Evolutionary conservation across 495 filamentous ascomycete species (phyloP), one percentile per base, ranked within the genome.

Genomic region (Penicillium silybi): DNA sequence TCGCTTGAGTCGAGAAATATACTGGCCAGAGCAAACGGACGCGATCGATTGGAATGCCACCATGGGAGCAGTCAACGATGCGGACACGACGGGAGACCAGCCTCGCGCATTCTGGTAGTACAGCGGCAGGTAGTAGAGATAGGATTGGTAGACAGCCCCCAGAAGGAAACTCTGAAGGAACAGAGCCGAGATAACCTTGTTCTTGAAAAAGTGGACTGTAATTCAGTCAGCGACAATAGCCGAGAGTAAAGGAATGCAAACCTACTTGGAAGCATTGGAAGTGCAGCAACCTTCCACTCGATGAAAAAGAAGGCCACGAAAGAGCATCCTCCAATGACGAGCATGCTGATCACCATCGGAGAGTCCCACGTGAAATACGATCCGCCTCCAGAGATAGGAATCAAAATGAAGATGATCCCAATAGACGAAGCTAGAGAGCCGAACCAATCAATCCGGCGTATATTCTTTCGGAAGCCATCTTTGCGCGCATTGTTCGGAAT

Each of bases 351-450:
- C 3, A 85, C 76, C 69, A 85, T 72, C 0, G 80, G 67, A 2
- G 81, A 84, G 44, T 77, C 57, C 83, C 82, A 86, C 5, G 71
- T 59, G 51, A 84, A 85, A 48, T 79, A 80, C 4, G 76, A 77
- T 0, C 84, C 83, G 20, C 80, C 82, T 4, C 81, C 83, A 11
- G 81, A 85, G 25, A 86, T 77, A 15, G 83, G 82, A 52, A 85
- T 83, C 40, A 85, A 66, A 17, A 83, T 42, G 44, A 84, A 76
- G 19, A 85, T 73, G 26, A 85, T 74, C 1, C 73, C 79, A 27
- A 76, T 70, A 0, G 75, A 77, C 6, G 74, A 79, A 1, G 74
- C 66, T 7, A 79, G 37, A 6, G 80, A 57, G 6, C 81, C 82
- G 13, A 59, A 76, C 52, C 75, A 83, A 53, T 86, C 82, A 43